These are phyloP conservation scores for Gracilariopsis chorda DNA, from an alignment of 23 red algal genomes.

Conservation along the genomic window DNA sequence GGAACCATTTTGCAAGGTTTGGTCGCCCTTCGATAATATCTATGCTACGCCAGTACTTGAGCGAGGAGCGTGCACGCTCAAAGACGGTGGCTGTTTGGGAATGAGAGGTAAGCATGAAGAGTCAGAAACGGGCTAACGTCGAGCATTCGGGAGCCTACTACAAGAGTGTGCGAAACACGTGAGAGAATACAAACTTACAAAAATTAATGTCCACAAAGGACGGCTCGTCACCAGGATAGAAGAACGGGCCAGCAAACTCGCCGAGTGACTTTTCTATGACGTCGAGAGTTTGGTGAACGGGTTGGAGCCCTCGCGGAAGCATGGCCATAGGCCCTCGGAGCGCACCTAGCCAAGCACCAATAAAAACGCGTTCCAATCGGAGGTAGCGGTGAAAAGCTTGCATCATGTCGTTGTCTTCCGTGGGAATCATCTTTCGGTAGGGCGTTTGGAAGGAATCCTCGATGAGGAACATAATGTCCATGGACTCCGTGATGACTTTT, in stretches of 20 bases:
- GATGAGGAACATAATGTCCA: conserved; percentile 91
- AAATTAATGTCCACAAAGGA: conserved; percentile 69
- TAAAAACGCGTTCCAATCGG: conserved; percentile 75
- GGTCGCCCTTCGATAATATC: conserved; percentile 60
- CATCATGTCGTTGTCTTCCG: conserved; percentile 68
- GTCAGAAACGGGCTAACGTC: background rate
- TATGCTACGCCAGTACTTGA: conserved; percentile 76
- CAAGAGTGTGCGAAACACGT: background rate
- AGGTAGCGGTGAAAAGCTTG: conserved; percentile 62
- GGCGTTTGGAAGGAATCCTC: conserved; percentile 66
- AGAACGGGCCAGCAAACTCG: conserved; percentile 56
- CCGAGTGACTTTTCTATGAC: conserved; percentile 54
- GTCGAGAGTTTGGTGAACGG: conserved; percentile 65
- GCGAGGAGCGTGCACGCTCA: conserved; percentile 57
- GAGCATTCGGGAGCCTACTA: background rate
- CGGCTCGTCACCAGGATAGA: conserved; percentile 45
- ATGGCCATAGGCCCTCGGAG: conserved; percentile 38
- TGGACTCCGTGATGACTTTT: conserved; percentile 71
- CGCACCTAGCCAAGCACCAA: conserved; percentile 58
- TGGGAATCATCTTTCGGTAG: conserved; percentile 41
- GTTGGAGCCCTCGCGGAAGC: background rate
- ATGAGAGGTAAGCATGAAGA: background rate
- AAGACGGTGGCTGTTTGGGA: conserved; percentile 54
- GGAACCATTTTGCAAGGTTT: conserved; percentile 63
- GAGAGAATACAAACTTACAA: conserved; percentile 5